Evolutionary conservation across 495 filamentous ascomycete species (phyloP).

Genomic region (Talaromyces trachyspermus): DNA sequence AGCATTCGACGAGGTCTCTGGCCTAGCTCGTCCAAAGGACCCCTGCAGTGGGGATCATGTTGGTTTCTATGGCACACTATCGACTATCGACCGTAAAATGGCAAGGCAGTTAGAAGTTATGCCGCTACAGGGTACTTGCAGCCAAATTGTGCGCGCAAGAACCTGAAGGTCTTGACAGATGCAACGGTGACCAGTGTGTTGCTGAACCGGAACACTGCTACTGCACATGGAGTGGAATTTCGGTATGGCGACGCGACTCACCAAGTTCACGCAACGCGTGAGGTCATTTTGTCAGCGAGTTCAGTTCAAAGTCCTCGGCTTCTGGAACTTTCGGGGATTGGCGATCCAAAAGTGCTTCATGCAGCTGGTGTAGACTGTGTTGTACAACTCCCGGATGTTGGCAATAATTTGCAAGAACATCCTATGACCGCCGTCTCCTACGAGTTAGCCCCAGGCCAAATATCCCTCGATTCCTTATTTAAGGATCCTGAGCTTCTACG

Average conservation of each 20-base stretch:
- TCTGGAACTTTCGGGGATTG: conserved; percentile 57
- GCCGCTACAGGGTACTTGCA: conserved; percentile 24
- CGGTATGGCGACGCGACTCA: conserved; percentile 18
- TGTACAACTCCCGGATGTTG: conserved; percentile 36
- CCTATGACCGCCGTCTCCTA: conserved; percentile 3
- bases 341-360: conserved; percentile 26
- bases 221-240: conserved; percentile 28
- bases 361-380: conserved; percentile 29
- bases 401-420: conserved; percentile 47
- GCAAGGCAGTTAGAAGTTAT: conserved; percentile 30
- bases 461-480: conserved; percentile 3
- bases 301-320: conserved; percentile 46
- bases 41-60: conserved; percentile 17
- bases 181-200: conserved; percentile 34
- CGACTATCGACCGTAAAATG: conserved; percentile 14
- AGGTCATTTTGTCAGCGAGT: conserved; percentile 54
- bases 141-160: conserved; percentile 27
- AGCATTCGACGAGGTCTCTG: conserved; percentile 23
- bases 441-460: background rate
- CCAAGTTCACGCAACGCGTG: conserved; percentile 39
- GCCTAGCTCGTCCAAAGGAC: conserved; percentile 12
- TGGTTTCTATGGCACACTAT: conserved; percentile 16
- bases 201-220: conserved; percentile 16
- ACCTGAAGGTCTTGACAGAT: conserved; percentile 37
- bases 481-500: background rate